Conservation (phyloP, 495 filamentous ascomycete genomes). For the Aspergillus steynii region DNA sequence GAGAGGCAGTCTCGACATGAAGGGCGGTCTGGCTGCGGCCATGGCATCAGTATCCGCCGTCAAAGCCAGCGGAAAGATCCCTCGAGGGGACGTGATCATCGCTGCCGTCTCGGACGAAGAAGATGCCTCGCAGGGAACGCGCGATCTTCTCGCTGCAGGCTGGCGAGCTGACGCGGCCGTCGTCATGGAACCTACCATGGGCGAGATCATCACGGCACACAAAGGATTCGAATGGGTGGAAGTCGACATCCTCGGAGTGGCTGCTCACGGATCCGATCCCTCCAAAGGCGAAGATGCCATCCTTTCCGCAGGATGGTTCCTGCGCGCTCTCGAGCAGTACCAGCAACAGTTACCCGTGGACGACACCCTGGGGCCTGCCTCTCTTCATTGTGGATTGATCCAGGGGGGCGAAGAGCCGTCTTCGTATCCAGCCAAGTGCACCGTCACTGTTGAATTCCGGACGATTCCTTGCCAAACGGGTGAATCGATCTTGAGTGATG, state of each 20-base stretch:
- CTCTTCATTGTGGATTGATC: conserved; percentile 46
- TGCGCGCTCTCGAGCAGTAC: conserved; percentile 41
- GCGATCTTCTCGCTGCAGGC: conserved; percentile 45
- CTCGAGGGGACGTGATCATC: conserved; percentile 45
- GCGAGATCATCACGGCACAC: conserved; percentile 38
- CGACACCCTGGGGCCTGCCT: conserved; percentile 35
- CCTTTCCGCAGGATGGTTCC: conserved; percentile 41
- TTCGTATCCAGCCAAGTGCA: conserved; percentile 46
- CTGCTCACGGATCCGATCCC: conserved; percentile 48
- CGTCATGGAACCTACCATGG: conserved; percentile 41
- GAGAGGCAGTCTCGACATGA: conserved; percentile 50
- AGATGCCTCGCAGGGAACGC: conserved; percentile 44
- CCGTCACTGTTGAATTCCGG: conserved; percentile 44
- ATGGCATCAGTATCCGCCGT: conserved; percentile 34
- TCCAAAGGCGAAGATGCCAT: conserved; percentile 45
- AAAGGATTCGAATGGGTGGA: conserved; percentile 53
- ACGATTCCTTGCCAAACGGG: conserved; percentile 40
- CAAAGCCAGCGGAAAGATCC: conserved; percentile 25
- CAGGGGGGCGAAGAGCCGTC: conserved; percentile 49
- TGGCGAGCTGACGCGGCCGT: conserved; percentile 49
- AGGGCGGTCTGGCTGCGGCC: conserved; percentile 44
- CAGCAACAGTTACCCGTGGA: conserved; percentile 31
- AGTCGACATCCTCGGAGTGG: conserved; percentile 43
- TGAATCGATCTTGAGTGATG: conserved; percentile 30
- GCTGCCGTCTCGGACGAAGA: conserved; percentile 53